Base-by-base conservation (phyloP, 768 basidiomycete genomes). In the Fistulinella prunicolor region DNA sequence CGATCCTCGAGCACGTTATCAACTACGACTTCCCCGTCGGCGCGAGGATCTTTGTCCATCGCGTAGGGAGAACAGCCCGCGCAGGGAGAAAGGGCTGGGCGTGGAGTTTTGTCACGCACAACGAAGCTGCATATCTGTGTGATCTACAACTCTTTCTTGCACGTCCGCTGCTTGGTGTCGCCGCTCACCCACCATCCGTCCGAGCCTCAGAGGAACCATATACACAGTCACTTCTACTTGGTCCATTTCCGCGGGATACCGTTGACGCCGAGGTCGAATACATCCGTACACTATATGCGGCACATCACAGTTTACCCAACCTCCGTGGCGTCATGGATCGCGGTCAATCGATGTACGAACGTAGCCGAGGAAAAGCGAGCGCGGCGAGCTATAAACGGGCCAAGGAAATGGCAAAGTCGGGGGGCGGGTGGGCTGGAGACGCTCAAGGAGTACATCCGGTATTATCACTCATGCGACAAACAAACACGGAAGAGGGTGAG, bases 11-110 rank as follows among this genome's bases (percentile, higher is more conserved):
- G 64, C 90, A 98, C 62, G 96, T 99, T 28, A 76, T 99, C 66
- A 99, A 99, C 67, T 99, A 94, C 66, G 96, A 99, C 59, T 97
- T 99, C 57, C 96, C 96, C 1, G 87, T 92, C 50, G 92, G 94
- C 20, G 83, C 93, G 2, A 76, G 94, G 47, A 84, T 96, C 10
- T 99, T 97, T 56, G 85, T 99, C 0, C 96, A 99, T 67, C 89
- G 96, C 49, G 95, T 98, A 20, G 96, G 96, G 38, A 82, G 96
- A 50, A 97, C 96, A 5, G 96, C 96, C 6, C 81, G 96, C 60
- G 95, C 95, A 1, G 96, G 96, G 13, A 77, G 94, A 46, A 85
- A 84, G 61, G 96, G 96, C 26, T 93, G 92, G 87, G 95, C 95
- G 2, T 97, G 92, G 90, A 93, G 90, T 3, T 91, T 99, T 61